These are phyloP conservation scores for Lasiodiplodia hormozganensis DNA, from an alignment of 2,329 filamentous ascomycete species.

Conservation along the genomic window DNA sequence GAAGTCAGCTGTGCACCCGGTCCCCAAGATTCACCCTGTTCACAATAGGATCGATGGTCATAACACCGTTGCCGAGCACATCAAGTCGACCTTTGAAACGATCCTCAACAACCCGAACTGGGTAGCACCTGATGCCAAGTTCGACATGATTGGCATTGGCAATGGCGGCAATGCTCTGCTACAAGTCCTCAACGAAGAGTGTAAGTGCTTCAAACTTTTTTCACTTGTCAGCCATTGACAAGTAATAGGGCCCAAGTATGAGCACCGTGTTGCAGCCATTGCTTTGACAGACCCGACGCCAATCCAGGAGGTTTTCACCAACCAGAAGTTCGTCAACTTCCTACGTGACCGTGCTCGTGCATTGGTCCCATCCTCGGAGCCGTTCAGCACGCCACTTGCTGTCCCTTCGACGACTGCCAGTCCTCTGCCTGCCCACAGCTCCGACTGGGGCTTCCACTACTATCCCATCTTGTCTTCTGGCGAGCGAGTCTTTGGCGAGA, in stretches of 20 bases:
- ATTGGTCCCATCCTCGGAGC: conserved; percentile 11
- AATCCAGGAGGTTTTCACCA: conserved; percentile 2
- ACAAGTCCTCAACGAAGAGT: conserved; percentile 1
- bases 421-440: neutral
- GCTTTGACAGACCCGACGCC: conserved; percentile 21
- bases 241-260: conserved; percentile 10
- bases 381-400: conserved; percentile 16
- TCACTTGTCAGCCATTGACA: neutral
- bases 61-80: conserved; percentile 64
- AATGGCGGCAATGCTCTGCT: conserved; percentile 25
- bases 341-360: conserved; percentile 22
- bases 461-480: conserved; percentile 21
- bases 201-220: neutral
- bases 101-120: conserved; percentile 60
- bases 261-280: conserved; percentile 24
- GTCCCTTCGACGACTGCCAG: neutral
- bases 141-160: conserved; percentile 73
- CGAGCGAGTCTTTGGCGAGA: conserved; percentile 13
- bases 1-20: conserved; percentile 56
- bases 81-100: conserved; percentile 70
- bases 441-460: conserved; percentile 28
- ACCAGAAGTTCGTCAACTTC: conserved; percentile 17
- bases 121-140: conserved; percentile 56
- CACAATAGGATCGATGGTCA: conserved; percentile 71
- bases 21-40: conserved; percentile 45